Evolutionary conservation across 768 basidiomycete species (phyloP).

Genomic region (Trametes maxima): DNA sequence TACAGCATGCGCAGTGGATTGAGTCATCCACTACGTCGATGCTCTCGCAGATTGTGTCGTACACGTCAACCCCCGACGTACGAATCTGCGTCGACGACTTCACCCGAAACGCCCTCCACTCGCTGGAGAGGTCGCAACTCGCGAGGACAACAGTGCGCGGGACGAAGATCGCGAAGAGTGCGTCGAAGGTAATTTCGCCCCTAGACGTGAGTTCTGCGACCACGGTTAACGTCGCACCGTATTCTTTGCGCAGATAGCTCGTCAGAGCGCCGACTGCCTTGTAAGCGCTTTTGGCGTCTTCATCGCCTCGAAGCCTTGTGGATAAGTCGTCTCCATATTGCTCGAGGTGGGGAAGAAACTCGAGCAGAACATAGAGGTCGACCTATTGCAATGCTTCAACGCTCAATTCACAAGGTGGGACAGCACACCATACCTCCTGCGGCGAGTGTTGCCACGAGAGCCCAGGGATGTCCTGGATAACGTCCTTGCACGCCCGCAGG

Average conservation of each 20-base stretch:
- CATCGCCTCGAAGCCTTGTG: conserved; percentile 38
- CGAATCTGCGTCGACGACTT: conserved; percentile 39
- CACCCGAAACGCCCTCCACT: conserved; percentile 52
- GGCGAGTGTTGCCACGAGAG: conserved; percentile 60
- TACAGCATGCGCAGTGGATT: not conserved
- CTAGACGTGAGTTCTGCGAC: conserved; percentile 51
- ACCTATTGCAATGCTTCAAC: conserved; percentile 36
- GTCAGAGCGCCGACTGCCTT: conserved; percentile 40
- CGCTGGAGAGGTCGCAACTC: conserved; percentile 53
- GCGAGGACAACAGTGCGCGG: conserved; percentile 53
- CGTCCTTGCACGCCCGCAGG: conserved; percentile 57
- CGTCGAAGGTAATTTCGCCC: conserved; percentile 57
- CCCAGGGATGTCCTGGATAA: conserved; percentile 58
- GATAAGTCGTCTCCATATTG: conserved; percentile 46
- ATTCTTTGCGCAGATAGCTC: conserved; percentile 50
- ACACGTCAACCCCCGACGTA: conserved; percentile 42
- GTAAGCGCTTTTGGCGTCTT: conserved; percentile 38
- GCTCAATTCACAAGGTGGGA: not conserved
- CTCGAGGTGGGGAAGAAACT: conserved; percentile 51
- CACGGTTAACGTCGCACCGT: conserved; percentile 47
- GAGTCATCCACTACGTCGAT: conserved; percentile 50
- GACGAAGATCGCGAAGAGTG: conserved; percentile 53
- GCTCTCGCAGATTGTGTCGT: conserved; percentile 52
- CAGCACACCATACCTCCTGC: conserved; percentile 44
- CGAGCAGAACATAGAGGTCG: conserved; percentile 56